phyloP scores from a whole-genome alignment of 495 filamentous ascomycete genomes.

The Aspergillus campestris region DNA sequence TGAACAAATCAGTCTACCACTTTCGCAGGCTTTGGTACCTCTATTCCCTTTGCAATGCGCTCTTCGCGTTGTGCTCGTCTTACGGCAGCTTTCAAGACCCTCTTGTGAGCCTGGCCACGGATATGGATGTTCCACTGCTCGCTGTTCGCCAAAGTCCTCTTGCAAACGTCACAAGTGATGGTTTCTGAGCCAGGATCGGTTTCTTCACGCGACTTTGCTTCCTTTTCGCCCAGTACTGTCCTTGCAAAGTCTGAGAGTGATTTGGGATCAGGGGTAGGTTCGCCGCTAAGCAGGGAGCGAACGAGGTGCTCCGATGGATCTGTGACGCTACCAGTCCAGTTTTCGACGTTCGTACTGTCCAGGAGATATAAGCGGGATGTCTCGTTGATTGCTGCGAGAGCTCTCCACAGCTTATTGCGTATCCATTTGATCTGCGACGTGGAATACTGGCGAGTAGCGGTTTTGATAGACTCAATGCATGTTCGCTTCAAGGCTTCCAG shows the following conservation, averaged over 20 bases:
- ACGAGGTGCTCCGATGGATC: slow-evolving; percentile 55
- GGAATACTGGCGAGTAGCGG: slow-evolving; percentile 80
- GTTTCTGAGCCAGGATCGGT: slow-evolving; percentile 26
- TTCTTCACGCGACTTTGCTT: slow-evolving; percentile 36
- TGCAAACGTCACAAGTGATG: slow-evolving; percentile 62
- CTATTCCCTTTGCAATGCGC: too few species aligned
- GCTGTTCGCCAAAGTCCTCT: slow-evolving; percentile 57
- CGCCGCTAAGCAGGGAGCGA: slow-evolving; percentile 45
- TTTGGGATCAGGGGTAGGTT: slow-evolving; percentile 49
- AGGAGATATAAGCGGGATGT: slow-evolving; percentile 59
- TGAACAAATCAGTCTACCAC: too few species aligned
- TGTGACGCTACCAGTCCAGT: slow-evolving; percentile 53
- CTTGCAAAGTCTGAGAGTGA: slow-evolving; percentile 52
- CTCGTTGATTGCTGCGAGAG: slow-evolving; percentile 44
- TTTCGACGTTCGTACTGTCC: slow-evolving; percentile 55
- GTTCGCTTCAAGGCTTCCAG: slow-evolving; percentile 32
- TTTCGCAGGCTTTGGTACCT: too few species aligned
- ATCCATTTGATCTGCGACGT: slow-evolving; percentile 81
- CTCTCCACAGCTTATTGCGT: slow-evolving; percentile 63
- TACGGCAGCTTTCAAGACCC: slow-evolving; percentile 26
- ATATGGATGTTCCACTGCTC: slow-evolving; percentile 72
- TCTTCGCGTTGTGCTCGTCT: slow-evolving; percentile 25
- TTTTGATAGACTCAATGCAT: slow-evolving; percentile 55
- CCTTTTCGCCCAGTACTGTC: slow-evolving; percentile 45
- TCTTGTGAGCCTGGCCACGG: slow-evolving; percentile 54